Percentiles rank a stretch among this genome's conserved stretches.
phyloP scores from a whole-genome alignment of 768 basidiomycete genomes.

The Mycena albidolilacea region DNA sequence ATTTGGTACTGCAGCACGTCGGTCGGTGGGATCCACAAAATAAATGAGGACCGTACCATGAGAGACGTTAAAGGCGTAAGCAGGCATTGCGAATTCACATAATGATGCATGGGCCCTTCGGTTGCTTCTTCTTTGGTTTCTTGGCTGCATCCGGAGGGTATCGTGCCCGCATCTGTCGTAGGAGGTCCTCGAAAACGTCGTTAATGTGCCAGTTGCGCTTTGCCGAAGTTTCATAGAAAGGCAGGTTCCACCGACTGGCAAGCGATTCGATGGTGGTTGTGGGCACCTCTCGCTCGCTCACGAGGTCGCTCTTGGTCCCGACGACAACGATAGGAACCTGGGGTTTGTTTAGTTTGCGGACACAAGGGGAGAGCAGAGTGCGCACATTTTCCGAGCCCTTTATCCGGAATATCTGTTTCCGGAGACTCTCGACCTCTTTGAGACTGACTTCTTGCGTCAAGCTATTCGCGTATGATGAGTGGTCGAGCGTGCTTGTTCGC shows the following conservation, averaged over 20 bases:
- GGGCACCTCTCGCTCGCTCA: constrained; percentile 85
- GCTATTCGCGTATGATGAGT: constrained; percentile 53
- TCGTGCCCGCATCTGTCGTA: constrained; percentile 79
- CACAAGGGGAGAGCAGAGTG: constrained; percentile 22
- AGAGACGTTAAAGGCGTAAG: constrained; percentile 17
- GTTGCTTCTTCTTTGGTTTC: constrained; percentile 51
- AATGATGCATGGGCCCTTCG: constrained; percentile 52
- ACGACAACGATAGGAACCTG: constrained; percentile 89
- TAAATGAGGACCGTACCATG: constrained; percentile 15
- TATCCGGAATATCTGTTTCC: constrained; percentile 86
- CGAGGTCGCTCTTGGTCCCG: constrained; percentile 88
- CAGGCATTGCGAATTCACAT: constrained; percentile 52
- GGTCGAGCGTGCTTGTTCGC: too few relatives aligned
- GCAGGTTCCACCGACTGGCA: constrained; percentile 77
- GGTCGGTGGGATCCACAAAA: background rate
- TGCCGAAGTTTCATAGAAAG: constrained; percentile 90
- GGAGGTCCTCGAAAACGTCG: constrained; percentile 84
- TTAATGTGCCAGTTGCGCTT: constrained; percentile 86
- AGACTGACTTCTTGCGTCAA: constrained; percentile 87
- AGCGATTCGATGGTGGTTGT: constrained; percentile 74
- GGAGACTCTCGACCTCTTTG: constrained; percentile 83
- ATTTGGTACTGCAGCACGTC: constrained; percentile 29
- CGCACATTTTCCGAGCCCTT: constrained; percentile 78
- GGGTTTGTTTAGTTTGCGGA: constrained; percentile 21
- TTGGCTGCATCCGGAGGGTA: constrained; percentile 68